A percentile compares a stretch with the other conserved stretches of the same genome.
Evolutionary conservation across 1,284 basidiomycete species (phyloP).

Genomic region (Rhodotorula sp.): DNA sequence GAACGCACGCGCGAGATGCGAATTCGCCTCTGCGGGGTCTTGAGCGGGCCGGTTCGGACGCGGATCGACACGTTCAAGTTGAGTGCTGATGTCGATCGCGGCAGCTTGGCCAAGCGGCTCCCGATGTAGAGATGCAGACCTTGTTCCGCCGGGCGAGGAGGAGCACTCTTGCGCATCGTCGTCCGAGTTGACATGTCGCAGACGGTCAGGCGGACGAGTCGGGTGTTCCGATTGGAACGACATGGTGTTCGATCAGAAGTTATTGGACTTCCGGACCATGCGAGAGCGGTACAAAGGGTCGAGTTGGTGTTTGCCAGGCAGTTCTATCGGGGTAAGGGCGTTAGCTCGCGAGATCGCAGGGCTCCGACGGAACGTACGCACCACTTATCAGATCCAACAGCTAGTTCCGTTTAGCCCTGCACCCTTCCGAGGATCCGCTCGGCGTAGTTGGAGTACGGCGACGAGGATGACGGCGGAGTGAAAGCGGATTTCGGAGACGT

Average conservation of each 20-base stretch:
- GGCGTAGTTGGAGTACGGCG: not conserved
- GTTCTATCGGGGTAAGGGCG: not conserved
- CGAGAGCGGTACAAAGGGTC: not conserved
- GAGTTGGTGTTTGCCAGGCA: not conserved
- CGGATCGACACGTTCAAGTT: not conserved
- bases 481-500: not conserved
- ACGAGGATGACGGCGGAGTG: not conserved
- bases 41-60: not conserved
- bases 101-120: not conserved
- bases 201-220: not conserved
- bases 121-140: slow-evolving; percentile 1
- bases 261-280: not conserved
- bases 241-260: not conserved
- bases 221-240: not conserved
- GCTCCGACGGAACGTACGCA: not conserved
- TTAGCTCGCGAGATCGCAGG: not conserved
- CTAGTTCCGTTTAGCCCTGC: not conserved
- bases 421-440: not conserved
- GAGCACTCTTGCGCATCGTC: not conserved
- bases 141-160: not conserved
- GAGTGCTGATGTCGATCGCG: not conserved
- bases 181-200: not conserved
- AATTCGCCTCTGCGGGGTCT: not conserved
- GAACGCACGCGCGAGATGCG: not conserved
- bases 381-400: not conserved